Conservation (phyloP, 371 early-diverging fungal genomes). For the Mucor mucedo region DNA sequence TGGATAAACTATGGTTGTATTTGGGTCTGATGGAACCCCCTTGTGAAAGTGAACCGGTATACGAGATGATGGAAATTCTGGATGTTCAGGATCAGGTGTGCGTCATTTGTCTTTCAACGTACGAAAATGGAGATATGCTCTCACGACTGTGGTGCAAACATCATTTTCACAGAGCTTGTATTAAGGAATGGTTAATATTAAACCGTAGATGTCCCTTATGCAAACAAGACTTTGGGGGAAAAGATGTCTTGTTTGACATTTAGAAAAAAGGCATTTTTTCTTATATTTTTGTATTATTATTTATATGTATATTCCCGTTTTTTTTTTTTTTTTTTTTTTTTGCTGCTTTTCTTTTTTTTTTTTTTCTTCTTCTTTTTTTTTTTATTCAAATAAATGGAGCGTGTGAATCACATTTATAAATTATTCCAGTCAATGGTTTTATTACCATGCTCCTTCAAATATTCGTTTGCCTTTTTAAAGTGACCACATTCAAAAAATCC, state of each 20-base stretch:
- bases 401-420: constrained; percentile 29
- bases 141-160: constrained; percentile 58
- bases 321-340: background rate
- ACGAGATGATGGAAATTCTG: constrained; percentile 42
- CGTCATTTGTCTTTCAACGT: constrained; percentile 68
- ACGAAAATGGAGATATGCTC: constrained; percentile 66
- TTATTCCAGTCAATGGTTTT: constrained; percentile 80
- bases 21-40: constrained; percentile 33
- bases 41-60: constrained; percentile 26
- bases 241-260: constrained; percentile 23
- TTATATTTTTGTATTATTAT: background rate
- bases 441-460: constrained; percentile 68
- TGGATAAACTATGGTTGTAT: constrained; percentile 37
- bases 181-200: constrained; percentile 41
- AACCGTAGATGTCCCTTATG: constrained; percentile 45
- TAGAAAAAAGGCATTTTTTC: too few relatives aligned
- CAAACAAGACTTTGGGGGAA: constrained; percentile 38
- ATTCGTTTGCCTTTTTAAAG: constrained; percentile 94
- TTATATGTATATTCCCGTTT: too few relatives aligned
- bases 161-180: constrained; percentile 45
- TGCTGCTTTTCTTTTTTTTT: too few relatives aligned
- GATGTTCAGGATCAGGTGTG: constrained; percentile 56
- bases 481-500: constrained; percentile 93
- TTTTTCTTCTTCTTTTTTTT: background rate
- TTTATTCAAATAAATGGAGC: too few relatives aligned